Percentiles rank a stretch among this genome's conserved stretches.
These are phyloP conservation scores for Actinidia chinensis DNA, from an alignment of 179 eudicot genomes.

Conservation along the genomic window DNA sequence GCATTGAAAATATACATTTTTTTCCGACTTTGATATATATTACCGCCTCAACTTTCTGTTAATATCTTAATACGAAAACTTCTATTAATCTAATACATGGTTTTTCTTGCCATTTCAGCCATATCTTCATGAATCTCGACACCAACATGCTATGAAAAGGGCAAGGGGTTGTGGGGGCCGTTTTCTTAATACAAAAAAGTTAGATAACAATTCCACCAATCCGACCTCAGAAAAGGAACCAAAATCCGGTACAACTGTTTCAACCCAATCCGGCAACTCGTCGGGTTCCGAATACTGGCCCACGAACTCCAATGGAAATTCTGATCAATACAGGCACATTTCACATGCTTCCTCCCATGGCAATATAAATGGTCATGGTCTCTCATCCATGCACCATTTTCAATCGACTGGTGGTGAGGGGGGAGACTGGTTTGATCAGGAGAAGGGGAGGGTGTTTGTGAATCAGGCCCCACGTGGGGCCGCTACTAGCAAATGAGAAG, in stretches of 20 bases:
- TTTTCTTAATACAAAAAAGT: conserved; percentile 43
- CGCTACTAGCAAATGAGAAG: conserved; percentile 24
- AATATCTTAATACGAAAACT: not conserved
- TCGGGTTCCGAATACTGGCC: conserved; percentile 24
- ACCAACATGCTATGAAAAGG: conserved; percentile 77
- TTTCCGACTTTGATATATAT: not conserved
- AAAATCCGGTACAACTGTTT: conserved; percentile 7
- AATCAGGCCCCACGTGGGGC: conserved; percentile 24
- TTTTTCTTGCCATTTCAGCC: conserved; percentile 40
- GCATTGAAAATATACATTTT: not conserved
- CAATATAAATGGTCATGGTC: conserved; percentile 18
- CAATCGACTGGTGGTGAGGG: conserved; percentile 4
- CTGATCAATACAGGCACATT: conserved; percentile 7
- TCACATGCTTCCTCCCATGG: conserved; percentile 19
- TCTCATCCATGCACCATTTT: conserved; percentile 6
- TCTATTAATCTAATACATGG: not conserved
- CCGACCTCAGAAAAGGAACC: conserved; percentile 21
- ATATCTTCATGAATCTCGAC: conserved; percentile 81
- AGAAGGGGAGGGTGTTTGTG: conserved; percentile 21
- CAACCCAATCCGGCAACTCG: conserved; percentile 26
- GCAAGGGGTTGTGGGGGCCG: conserved; percentile 82
- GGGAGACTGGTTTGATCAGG: conserved; percentile 5
- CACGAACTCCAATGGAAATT: conserved; percentile 18
- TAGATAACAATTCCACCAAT: not conserved
- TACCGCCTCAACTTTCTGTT: not conserved